Percentiles rank a stretch among this genome's conserved stretches.
Conservation (phyloP, 2,329 filamentous ascomycete species). For the Arthrinium phaeospermum region DNA sequence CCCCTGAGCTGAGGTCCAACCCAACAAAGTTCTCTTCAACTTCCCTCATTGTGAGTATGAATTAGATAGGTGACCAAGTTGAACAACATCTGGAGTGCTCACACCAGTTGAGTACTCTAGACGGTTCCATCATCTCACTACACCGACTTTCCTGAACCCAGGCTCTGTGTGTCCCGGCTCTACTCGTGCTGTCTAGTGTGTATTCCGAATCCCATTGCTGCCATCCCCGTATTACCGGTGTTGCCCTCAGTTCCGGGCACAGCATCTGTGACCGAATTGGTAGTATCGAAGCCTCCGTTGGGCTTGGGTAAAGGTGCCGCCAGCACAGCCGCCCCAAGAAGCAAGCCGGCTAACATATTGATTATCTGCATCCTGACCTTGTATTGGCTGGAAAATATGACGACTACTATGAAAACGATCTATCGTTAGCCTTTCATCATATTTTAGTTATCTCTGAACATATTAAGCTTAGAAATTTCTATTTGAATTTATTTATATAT, state of each 20-base stretch:
- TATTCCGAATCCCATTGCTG: background rate
- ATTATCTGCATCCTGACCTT: background rate
- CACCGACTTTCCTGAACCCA: background rate
- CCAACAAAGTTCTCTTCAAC: background rate
- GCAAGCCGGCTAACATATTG: background rate
- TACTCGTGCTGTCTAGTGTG: background rate
- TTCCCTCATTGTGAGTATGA: background rate
- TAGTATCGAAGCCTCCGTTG: background rate
- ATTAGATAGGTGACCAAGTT: background rate
- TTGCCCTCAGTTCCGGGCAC: background rate
- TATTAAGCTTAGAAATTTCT: too few relatives aligned
- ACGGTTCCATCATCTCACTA: background rate
- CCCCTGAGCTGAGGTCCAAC: background rate
- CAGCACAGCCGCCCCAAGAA: background rate
- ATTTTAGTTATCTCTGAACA: too few relatives aligned
- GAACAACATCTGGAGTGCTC: too few relatives aligned
- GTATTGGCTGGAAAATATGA: background rate
- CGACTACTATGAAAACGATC: background rate
- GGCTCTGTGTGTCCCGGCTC: background rate
- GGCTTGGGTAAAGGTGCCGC: background rate
- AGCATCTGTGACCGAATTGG: background rate
- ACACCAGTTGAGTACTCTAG: background rate
- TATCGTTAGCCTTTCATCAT: background rate
- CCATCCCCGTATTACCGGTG: background rate
- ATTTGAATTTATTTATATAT: background rate